These are phyloP conservation scores for Pisolithus thermaeus DNA, from an alignment of 1,284 basidiomycete species.

Conservation along the genomic window DNA sequence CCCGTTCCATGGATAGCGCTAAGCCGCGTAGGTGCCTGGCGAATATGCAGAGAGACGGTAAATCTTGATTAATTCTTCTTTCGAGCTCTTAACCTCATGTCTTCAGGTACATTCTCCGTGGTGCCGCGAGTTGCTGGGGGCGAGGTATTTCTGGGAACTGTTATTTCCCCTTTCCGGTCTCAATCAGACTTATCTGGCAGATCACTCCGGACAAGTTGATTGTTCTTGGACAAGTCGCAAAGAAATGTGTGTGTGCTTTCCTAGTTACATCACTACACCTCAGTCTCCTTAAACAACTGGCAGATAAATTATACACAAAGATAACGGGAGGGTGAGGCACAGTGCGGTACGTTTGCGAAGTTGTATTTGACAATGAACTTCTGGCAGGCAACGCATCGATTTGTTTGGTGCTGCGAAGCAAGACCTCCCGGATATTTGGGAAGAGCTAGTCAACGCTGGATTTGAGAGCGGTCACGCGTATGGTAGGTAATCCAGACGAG, in stretches of 20 bases:
- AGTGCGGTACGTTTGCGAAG: background rate
- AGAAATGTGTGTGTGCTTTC: slow-evolving; percentile 45
- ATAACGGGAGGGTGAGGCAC: slow-evolving; percentile 41
- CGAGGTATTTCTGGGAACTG: slow-evolving; percentile 32
- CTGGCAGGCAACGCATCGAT: slow-evolving; percentile 57
- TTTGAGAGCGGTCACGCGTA: slow-evolving; percentile 78
- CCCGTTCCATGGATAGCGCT: background rate
- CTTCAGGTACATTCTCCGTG: slow-evolving; percentile 60
- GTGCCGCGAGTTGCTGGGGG: slow-evolving; percentile 67
- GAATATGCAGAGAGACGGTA: slow-evolving; percentile 72
- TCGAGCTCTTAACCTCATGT: background rate
- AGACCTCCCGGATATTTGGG: slow-evolving; percentile 76
- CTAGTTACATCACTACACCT: background rate
- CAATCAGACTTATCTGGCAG: slow-evolving; percentile 18
- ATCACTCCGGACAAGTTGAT: slow-evolving; percentile 66
- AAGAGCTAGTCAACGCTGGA: slow-evolving; percentile 58
- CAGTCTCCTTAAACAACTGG: background rate
- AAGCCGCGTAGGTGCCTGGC: slow-evolving; percentile 48
- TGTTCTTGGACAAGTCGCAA: slow-evolving; percentile 63
- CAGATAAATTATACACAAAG: slow-evolving; percentile 61
- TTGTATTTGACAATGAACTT: slow-evolving; percentile 1
- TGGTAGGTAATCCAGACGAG: slow-evolving; percentile 40
- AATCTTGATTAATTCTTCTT: background rate
- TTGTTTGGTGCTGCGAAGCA: slow-evolving; percentile 72
- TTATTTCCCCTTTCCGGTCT: background rate